Base-by-base conservation (phyloP, 208 protist genomes). In the Trypanosoma platydactyli region DNA sequence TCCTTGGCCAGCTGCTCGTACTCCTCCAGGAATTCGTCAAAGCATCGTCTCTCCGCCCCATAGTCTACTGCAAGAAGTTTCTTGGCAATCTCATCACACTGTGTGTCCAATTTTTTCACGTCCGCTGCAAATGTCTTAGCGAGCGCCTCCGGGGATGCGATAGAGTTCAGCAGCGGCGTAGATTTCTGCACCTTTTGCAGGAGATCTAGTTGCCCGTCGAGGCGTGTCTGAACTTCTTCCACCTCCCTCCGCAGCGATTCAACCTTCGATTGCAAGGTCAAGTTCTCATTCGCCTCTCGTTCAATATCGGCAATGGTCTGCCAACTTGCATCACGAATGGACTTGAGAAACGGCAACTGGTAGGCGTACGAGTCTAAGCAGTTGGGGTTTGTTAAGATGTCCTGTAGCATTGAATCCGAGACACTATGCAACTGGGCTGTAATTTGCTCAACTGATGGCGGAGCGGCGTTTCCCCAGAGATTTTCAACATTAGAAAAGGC, bases 341-440 rank as follows among this genome's bases (percentile, higher is more conserved):
- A 62, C 69, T 95, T 95, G 48, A 88, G 69, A 41, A 91, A 80
- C 4, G 89, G 86, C 50, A 92, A 64, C 58, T 95, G 89, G 63
- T 95, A 89, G 53, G 79, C 81, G 63, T 91, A 95, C n/a, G 84
- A 83, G 55, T 95, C 89, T 0, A 91, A 83, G 56, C 84, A 91
- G 69, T 88, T 92, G 3, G 86, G 77, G 66, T 95, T 93, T 16
- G 48, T 77, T 12, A 67, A 52, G 20, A 95, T 68, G 55, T 93
- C 89, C 16, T 77, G 29, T 45, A 95, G 73, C 62, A 93, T 77
- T 2, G 76, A 73, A 25, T 88, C 80, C 30, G 86, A 88, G 64
- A 89, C 71, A 0, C 64, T 65, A 42, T 56, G 52, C 12, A 95
- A 71, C 64, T 83, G 71, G 41, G 61, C 33, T 15, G 66, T 75